Percentiles rank a stretch among this genome's conserved stretches.
phyloP scores from a whole-genome alignment of 2,329 filamentous ascomycete species.

The Bimuria novae-zelandiae region DNA sequence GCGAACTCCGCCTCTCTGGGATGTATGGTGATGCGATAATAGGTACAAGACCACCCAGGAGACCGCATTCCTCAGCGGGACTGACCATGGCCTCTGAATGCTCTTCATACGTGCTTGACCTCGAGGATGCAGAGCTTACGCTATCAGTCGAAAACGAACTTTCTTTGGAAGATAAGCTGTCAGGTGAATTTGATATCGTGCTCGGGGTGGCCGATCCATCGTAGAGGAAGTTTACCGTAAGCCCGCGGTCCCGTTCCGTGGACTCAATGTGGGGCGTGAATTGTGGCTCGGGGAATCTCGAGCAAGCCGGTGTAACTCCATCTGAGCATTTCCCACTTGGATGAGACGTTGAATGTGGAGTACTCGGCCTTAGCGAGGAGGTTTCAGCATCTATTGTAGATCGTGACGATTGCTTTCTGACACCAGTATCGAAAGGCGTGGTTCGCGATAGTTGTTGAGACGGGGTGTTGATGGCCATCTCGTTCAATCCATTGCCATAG shows the following conservation, averaged over 20 bases:
- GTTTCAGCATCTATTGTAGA: conserved; percentile 22
- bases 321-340: too few species aligned
- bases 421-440: neutral
- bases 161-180: conserved; percentile 31
- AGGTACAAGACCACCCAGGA: conserved; percentile 35
- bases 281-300: neutral
- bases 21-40: conserved; percentile 13
- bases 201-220: conserved; percentile 15
- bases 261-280: neutral
- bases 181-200: conserved; percentile 27
- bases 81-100: conserved; percentile 16
- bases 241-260: neutral
- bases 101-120: conserved; percentile 30
- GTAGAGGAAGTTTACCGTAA: conserved; percentile 25
- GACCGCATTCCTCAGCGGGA: conserved; percentile 29
- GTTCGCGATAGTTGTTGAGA: neutral
- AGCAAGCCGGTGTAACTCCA: neutral
- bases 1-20: conserved; percentile 14
- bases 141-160: conserved; percentile 39
- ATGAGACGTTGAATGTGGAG: conserved; percentile 16
- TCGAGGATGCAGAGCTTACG: conserved; percentile 34
- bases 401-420: conserved; percentile 15
- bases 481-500: conserved; percentile 45
- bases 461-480: conserved; percentile 14
- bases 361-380: conserved; percentile 24